A percentile compares a stretch with the other conserved stretches of the same genome.
Evolutionary conservation across 805 yeast species (phyloP).

Genomic region (Teunomyces panamensis): DNA sequence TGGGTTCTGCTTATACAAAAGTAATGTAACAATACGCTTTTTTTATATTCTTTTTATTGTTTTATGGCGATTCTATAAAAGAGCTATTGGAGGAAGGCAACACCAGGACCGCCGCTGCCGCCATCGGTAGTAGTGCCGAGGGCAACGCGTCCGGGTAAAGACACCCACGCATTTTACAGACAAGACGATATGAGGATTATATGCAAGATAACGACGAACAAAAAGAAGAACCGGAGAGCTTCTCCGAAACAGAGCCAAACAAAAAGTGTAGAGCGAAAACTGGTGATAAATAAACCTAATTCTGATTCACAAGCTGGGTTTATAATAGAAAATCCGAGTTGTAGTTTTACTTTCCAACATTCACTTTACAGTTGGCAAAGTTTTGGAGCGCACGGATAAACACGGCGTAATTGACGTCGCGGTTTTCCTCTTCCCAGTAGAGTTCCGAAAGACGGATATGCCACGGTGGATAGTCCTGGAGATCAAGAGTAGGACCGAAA

Average conservation of each 20-base stretch:
- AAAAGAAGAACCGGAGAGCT: no score
- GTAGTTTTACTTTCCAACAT: conserved; percentile 68
- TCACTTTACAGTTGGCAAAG: conserved; percentile 78
- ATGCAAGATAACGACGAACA: neutral
- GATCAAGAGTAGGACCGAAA: conserved; percentile 82
- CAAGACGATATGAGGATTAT: neutral
- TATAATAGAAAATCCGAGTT: neutral
- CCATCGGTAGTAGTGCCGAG: neutral
- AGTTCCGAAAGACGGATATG: conserved; percentile 87
- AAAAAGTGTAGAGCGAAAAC: neutral
- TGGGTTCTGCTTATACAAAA: no score
- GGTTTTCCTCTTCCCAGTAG: conserved; percentile 87
- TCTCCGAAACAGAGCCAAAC: neutral
- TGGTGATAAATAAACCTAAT: neutral
- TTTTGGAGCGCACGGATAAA: conserved; percentile 74
- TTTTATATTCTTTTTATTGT: no score
- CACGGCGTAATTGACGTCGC: conserved; percentile 75
- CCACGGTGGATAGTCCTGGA: conserved; percentile 98
- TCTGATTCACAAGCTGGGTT: no score
- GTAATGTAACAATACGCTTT: no score
- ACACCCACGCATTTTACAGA: neutral
- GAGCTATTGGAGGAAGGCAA: no score
- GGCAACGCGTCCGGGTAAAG: conserved; percentile 3
- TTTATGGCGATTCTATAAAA: no score
- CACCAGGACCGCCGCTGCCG: no score